Base-by-base conservation (phyloP, 768 basidiomycete species). In the Fomitopsis serialis region DNA sequence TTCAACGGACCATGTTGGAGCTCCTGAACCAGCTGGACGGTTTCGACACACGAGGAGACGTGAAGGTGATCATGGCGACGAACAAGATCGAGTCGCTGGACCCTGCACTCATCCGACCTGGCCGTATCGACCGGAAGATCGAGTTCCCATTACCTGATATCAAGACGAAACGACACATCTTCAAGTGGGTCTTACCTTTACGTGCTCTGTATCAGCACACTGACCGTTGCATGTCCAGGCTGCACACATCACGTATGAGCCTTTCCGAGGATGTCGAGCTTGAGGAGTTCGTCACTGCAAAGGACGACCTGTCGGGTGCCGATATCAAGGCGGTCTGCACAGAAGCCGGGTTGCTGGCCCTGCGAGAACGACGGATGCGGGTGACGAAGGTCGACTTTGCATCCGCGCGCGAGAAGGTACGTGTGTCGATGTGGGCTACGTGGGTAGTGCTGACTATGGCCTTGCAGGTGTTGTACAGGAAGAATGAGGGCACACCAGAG, bases 61-160 rank as follows among this genome's bases (percentile, higher is more conserved):
- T 99, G 54, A 99, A 98, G 72, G 96, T 99, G 60, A 98, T 99
- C 69, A 98, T 98, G 97, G 97, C 97, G 12, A 99, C 97, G 5
- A 99, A 99, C 74, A 86, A 81, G 72, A 99, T 99, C 62, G 96
- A 98, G 68, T 86, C 92, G 2, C 81, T 99, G 25, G 97, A 99
- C 70, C 97, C 97, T 51, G 97, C 97, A 17, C 84, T 99, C 55
- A 97, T 99, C 64, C 90, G 97, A 48, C 97, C 97, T 5, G 97
- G 97, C 45, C 92, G 97, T 64, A 98, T 99, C 58, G 97, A 99
- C 65, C 83, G 97, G 50, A 99, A 99, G 77, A 99, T 99, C 48
- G 97, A 97, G 68, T 97, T 96, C 76, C 95, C 94, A 15, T 72
- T 98, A 29, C 97, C 97, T 13, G 97, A 99, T 63, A 84, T 96